These are phyloP conservation scores for Cryptococcus amylolentus DNA, from an alignment of 1,284 basidiomycete species.

Conservation along the genomic window DNA sequence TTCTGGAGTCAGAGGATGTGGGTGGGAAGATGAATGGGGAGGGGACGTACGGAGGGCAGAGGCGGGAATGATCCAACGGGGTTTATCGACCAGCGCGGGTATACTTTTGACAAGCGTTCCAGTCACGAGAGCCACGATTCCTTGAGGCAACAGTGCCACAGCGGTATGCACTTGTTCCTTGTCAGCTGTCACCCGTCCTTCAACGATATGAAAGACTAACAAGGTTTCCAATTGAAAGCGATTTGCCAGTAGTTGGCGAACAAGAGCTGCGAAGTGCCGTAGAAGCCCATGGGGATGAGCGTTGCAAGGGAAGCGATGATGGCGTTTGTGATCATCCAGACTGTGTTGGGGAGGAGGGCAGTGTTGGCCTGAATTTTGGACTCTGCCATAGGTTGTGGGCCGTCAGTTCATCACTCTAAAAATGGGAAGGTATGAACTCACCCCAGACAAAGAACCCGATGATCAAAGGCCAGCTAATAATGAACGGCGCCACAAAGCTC, in stretches of 20 bases:
- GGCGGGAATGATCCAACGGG: constrained; percentile 20
- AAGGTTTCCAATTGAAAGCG: constrained; percentile 19
- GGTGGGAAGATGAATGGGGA: neutral
- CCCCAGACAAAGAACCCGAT: constrained; percentile 38
- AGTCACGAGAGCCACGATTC: constrained; percentile 24
- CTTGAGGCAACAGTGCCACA: constrained; percentile 33
- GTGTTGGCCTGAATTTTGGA: constrained; percentile 12
- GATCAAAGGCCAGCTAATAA: constrained; percentile 24
- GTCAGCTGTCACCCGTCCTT: neutral
- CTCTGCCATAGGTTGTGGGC: constrained; percentile 9
- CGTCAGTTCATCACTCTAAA: constrained; percentile 3
- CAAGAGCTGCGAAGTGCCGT: constrained; percentile 27
- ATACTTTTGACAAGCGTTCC: constrained; percentile 21
- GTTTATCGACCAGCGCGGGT: constrained; percentile 23
- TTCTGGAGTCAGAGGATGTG: neutral
- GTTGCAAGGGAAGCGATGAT: constrained; percentile 18
- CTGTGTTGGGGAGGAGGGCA: constrained; percentile 25
- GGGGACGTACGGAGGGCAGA: constrained; percentile 17
- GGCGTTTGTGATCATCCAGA: constrained; percentile 33
- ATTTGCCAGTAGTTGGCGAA: constrained; percentile 30
- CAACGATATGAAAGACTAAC: constrained; percentile 4
- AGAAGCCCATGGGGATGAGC: constrained; percentile 29
- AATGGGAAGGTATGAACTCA: neutral
- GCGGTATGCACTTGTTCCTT: constrained; percentile 23
- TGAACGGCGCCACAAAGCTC: constrained; percentile 40